Evolutionary conservation across 352 stramenopile species (phyloP).

Genomic region (Aphanomyces euteiches): DNA sequence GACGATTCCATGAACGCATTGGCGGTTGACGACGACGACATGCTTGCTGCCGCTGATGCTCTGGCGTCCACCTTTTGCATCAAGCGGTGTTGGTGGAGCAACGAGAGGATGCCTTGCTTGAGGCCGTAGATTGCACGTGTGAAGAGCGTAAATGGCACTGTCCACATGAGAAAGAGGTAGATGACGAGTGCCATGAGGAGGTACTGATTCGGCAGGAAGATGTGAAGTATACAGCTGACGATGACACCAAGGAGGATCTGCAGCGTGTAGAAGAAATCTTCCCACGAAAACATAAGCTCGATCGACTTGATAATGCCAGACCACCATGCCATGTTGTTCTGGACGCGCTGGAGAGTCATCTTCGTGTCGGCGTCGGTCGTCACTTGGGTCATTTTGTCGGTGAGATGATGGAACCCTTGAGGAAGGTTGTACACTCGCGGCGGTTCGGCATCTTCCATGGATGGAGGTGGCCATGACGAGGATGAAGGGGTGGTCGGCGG

Average conservation of each 20-base stretch:
- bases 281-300: slow-evolving; percentile 86
- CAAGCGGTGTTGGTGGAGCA: slow-evolving; percentile 76
- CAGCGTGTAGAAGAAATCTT: slow-evolving; percentile 82
- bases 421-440: slow-evolving; percentile 79
- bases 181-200: slow-evolving; percentile 66
- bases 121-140: slow-evolving; percentile 61
- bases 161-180: slow-evolving; percentile 79
- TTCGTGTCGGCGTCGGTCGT: slow-evolving; percentile 82
- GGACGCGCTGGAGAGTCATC: slow-evolving; percentile 74
- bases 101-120: slow-evolving; percentile 58
- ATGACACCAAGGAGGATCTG: slow-evolving; percentile 78
- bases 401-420: slow-evolving; percentile 79
- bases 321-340: slow-evolving; percentile 89
- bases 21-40: slow-evolving; percentile 6
- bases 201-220: slow-evolving; percentile 83
- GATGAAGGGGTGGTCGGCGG: not conserved
- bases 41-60: slow-evolving; percentile 35
- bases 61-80: slow-evolving; percentile 47
- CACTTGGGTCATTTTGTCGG: slow-evolving; percentile 88
- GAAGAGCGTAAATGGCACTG: slow-evolving; percentile 71
- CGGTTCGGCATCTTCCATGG: slow-evolving; percentile 35
- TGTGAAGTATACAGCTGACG: slow-evolving; percentile 79
- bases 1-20: slow-evolving; percentile 37
- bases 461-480: not conserved
- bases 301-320: slow-evolving; percentile 75